Percentiles rank a stretch among this genome's conserved stretches.
phyloP scores from a whole-genome alignment of 1,139 yeast species.

The Debaryomyces sp. region DNA sequence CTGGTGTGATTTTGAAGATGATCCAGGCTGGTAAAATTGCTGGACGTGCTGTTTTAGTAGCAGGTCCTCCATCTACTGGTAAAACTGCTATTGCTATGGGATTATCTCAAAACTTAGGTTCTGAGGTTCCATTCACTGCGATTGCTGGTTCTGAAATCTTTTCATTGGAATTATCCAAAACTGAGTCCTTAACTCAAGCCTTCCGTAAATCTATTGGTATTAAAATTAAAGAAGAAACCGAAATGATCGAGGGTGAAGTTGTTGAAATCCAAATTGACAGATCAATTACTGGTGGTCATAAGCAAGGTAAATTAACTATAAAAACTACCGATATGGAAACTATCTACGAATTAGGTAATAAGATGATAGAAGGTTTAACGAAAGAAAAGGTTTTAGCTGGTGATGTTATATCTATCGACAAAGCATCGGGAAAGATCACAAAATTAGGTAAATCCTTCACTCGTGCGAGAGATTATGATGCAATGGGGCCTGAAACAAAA shows the following conservation, averaged over 20 bases:
- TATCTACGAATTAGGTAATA: constrained; percentile 92
- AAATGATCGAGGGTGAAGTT: constrained; percentile 97
- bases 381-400: constrained; percentile 97
- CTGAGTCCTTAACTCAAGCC: constrained; percentile 95
- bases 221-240: constrained; percentile 94
- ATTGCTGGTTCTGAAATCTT: constrained; percentile 93
- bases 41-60: constrained; percentile 92
- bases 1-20: constrained; percentile 92
- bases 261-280: constrained; percentile 98
- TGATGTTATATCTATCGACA: constrained; percentile 94
- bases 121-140: constrained; percentile 94
- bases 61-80: constrained; percentile 99
- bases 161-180: constrained; percentile 88
- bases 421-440: constrained; percentile 91
- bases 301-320: constrained; percentile 95
- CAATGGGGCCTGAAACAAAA: constrained; percentile 98
- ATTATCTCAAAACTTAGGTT: constrained; percentile 82
- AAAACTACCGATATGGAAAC: constrained; percentile 99
- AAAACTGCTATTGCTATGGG: constrained; percentile 99
- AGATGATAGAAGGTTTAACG: constrained; percentile 95
- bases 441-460: constrained; percentile 95
- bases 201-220: constrained; percentile 96
- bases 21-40: constrained; percentile 93
- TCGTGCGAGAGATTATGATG: constrained; percentile 96
- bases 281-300: constrained; percentile 95